Conservation (phyloP, 441 rosid genomes). For the Adansonia madagascariensis region DNA sequence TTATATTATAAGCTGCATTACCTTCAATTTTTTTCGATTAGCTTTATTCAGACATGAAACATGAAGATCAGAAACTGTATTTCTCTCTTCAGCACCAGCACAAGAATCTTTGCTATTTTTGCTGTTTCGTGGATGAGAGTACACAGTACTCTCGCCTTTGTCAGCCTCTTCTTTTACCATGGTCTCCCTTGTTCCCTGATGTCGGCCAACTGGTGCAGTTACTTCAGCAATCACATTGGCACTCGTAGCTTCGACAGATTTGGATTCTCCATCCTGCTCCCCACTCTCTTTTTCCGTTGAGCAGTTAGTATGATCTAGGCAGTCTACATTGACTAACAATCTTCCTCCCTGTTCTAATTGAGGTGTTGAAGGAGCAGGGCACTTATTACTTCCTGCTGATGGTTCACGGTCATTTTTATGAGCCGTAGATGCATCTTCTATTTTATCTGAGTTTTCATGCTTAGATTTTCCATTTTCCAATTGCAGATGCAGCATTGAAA, state of each 20-base stretch:
- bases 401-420: constrained; percentile 42
- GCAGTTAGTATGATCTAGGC: constrained; percentile 64
- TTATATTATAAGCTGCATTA: constrained; percentile 27
- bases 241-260: constrained; percentile 86
- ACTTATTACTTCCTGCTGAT: constrained; percentile 46
- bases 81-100: constrained; percentile 30
- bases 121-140: constrained; percentile 34
- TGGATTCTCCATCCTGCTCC: constrained; percentile 72
- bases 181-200: constrained; percentile 33
- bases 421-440: constrained; percentile 36
- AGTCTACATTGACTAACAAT: constrained; percentile 63
- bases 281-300: constrained; percentile 62
- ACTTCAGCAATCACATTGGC: constrained; percentile 38
- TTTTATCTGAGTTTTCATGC: constrained; percentile 31
- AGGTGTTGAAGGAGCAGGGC: constrained; percentile 90
- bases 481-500: constrained; percentile 54
- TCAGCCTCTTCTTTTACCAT: constrained; percentile 62
- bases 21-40: constrained; percentile 73
- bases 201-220: constrained; percentile 34
- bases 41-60: constrained; percentile 47
- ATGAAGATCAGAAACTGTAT: constrained; percentile 45
- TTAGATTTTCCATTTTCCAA: constrained; percentile 38
- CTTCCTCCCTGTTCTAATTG: constrained; percentile 63
- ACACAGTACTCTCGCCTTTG: constrained; percentile 36
- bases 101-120: constrained; percentile 29